Conservation (phyloP, 768 basidiomycete species). For the Tephrocybe sp. region DNA sequence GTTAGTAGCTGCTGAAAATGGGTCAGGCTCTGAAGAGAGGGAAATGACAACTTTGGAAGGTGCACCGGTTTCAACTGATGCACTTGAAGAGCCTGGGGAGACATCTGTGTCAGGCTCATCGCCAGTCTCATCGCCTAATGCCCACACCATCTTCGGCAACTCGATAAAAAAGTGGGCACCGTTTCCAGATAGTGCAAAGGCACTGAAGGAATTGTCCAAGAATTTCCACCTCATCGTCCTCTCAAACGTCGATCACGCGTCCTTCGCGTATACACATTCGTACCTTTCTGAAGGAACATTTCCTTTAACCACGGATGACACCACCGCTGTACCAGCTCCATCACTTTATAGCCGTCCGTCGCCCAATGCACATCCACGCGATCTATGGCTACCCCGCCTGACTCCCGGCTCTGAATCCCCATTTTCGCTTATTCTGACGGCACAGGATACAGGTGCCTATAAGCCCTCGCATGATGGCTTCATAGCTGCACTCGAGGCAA, state of each 20-base stretch:
- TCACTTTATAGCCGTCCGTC: slow-evolving; percentile 27
- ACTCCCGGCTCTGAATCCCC: slow-evolving; percentile 45
- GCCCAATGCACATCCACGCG: slow-evolving; percentile 29
- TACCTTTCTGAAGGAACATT: slow-evolving; percentile 44
- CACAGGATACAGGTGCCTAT: slow-evolving; percentile 71
- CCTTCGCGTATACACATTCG: slow-evolving; percentile 58
- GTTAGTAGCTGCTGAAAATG: slow-evolving; percentile 28
- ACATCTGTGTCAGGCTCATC: slow-evolving; percentile 18
- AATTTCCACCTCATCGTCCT: slow-evolving; percentile 70
- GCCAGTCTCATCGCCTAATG: slow-evolving; percentile 15
- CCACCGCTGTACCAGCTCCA: slow-evolving; percentile 9
- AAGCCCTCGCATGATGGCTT: slow-evolving; percentile 64
- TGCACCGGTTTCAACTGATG: slow-evolving; percentile 8
- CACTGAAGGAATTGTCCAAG: slow-evolving; percentile 55
- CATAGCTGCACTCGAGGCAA: slow-evolving; percentile 42
- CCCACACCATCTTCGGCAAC: slow-evolving; percentile 50
- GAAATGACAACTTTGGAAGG: slow-evolving; percentile 18
- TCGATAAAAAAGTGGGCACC: slow-evolving; percentile 62
- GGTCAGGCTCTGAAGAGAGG: slow-evolving; percentile 4
- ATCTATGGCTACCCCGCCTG: slow-evolving; percentile 42
- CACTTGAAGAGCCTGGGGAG: slow-evolving; percentile 3
- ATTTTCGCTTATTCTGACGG: slow-evolving; percentile 67
- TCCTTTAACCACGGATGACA: slow-evolving; percentile 9
- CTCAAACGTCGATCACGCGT: slow-evolving; percentile 69
- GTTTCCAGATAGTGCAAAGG: slow-evolving; percentile 64